Evolutionary conservation across 2,329 filamentous ascomycete species (phyloP), one percentile per base, ranked within the genome.

Genomic region (Fusarium guadeloupense): DNA sequence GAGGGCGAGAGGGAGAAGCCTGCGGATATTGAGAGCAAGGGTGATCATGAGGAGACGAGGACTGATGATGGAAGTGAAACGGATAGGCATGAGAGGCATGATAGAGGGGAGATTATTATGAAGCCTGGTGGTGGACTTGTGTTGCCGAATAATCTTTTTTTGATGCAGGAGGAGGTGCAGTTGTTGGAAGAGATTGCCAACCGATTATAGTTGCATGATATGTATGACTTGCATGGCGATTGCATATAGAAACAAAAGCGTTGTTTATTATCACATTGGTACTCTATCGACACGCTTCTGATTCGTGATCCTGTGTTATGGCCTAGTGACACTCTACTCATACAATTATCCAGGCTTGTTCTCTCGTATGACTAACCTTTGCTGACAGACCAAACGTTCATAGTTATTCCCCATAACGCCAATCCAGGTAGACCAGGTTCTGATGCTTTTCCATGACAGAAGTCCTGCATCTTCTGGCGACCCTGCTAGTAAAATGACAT

Each of bases 121-220:
- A 72, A 69, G 34, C 67, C 61, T 2, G 60, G 70, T 0, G 76
- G 76, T 3, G 62, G 67, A 19, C 65, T 78, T 2, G 54, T 75
- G 9, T 52, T 78, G 9, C 76, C 76, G 1, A 63, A 72, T 7
- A 66, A 75, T 49, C 62, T 78, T 57, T 75, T 68, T 35, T 68
- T 78, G 17, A 75, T 71, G 48, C 75, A 74, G 14, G 76, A 78
- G 17, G 76, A 78, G 63, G 49, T 69, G 17, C 68, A 74, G 43
- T 46, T 75, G 10, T 50, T 78, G 26, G 75, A 78, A 59, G 71
- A 70, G 17, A 66, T 78, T 55, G 70, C 72, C 40, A 72, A 72
- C 31, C 65, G 75, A 19, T 54, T 77, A 33, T 77, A 62, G 52
- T 53, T 25, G 17, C 21, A 8, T 38, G 4, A 16, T 13, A 38